phyloP scores from a whole-genome alignment of 805 yeast species.

The Lipomyces sp. region DNA sequence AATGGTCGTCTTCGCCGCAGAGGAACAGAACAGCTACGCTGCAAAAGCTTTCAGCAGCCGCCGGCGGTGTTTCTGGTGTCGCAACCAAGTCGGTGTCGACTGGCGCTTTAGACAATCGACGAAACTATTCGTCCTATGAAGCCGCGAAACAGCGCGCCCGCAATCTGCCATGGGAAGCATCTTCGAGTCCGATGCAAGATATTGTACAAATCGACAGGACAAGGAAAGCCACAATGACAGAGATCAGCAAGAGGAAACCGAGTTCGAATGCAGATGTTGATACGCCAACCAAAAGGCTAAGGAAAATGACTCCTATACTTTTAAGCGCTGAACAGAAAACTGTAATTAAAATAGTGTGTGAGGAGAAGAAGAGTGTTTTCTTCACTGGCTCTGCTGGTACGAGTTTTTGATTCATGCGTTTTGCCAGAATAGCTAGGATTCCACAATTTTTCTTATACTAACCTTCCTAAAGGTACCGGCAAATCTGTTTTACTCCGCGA shows the following conservation, averaged over 20 bases:
- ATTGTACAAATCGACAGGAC: slow-evolving; percentile 7
- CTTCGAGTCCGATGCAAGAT: neutral
- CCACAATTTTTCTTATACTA: neutral
- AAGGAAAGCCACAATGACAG: slow-evolving; percentile 6
- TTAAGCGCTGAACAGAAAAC: slow-evolving; percentile 49
- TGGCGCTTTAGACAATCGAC: too few species aligned
- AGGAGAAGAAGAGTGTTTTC: slow-evolving; percentile 63
- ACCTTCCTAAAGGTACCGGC: slow-evolving; percentile 55
- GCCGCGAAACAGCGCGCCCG: too few species aligned
- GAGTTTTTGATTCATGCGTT: neutral
- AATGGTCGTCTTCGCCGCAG: slow-evolving; percentile 2
- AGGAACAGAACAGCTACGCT: neutral
- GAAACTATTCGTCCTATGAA: too few species aligned
- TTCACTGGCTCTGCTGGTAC: slow-evolving; percentile 95
- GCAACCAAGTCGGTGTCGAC: too few species aligned
- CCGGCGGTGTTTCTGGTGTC: too few species aligned
- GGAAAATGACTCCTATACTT: slow-evolving; percentile 18
- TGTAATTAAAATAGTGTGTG: slow-evolving; percentile 60
- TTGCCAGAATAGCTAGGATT: neutral
- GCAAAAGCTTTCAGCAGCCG: too few species aligned
- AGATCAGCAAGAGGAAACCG: neutral
- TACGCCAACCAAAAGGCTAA: too few species aligned
- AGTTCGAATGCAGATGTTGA: too few species aligned
- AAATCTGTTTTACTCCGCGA: slow-evolving; percentile 81
- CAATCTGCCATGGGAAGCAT: neutral